Conservation (phyloP, 75 land plant species). For the Larix kaempferi region DNA sequence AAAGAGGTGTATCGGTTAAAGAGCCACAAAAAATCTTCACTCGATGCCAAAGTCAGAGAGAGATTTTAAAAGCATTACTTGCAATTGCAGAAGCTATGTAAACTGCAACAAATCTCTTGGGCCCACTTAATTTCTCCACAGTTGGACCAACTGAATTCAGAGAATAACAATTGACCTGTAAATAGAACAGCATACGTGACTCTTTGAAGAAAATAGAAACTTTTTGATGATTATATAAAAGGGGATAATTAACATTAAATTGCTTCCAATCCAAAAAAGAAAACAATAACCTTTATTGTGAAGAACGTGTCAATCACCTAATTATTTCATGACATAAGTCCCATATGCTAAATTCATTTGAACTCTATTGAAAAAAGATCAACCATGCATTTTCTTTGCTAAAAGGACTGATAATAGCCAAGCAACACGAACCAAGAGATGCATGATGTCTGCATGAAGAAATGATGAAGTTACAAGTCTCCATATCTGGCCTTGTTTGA, state of each 20-base stretch:
- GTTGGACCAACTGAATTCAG: conserved; percentile 81
- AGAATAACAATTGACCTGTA: conserved; percentile 88
- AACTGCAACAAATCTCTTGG: conserved; percentile 67
- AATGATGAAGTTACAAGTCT: conserved; percentile 77
- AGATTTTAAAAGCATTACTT: conserved; percentile 38
- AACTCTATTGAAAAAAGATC: not conserved
- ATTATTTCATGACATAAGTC: not conserved
- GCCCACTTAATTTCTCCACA: conserved; percentile 70
- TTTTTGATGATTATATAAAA: too few species aligned
- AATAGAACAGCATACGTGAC: not conserved
- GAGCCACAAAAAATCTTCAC: not conserved
- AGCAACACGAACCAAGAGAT: conserved; percentile 62
- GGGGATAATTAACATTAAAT: too few species aligned
- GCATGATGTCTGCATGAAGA: conserved; percentile 74
- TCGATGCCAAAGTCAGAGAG: not conserved
- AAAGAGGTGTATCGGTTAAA: not conserved
- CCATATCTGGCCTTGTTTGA: conserved; percentile 82
- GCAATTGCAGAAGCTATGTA: conserved; percentile 74
- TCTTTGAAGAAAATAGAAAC: not conserved
- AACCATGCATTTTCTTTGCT: not conserved
- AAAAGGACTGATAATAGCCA: not conserved
- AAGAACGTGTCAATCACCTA: not conserved
- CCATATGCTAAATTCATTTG: not conserved
- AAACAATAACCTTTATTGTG: not conserved
- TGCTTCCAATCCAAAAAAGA: too few species aligned